phyloP scores from a whole-genome alignment of 179 eudicot genomes.

The Actinidia arguta region DNA sequence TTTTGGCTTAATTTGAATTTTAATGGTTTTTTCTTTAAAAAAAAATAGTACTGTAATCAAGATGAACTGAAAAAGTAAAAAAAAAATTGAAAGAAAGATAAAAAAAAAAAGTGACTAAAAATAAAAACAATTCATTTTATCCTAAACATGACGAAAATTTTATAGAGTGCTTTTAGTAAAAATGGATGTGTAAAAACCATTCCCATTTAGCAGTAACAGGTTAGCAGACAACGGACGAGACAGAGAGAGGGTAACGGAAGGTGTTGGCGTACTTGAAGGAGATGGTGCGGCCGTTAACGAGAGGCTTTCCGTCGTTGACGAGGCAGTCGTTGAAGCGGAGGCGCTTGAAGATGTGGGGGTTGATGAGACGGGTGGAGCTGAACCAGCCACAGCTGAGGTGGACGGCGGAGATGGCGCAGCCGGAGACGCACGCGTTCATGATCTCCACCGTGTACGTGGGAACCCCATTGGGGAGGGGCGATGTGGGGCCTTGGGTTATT shows the following conservation, averaged over 20 bases:
- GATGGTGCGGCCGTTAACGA: constrained; percentile 46
- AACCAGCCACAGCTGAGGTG: constrained; percentile 85
- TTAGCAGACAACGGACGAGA: constrained; percentile 56
- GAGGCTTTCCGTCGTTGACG: constrained; percentile 67
- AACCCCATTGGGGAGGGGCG: constrained; percentile 67
- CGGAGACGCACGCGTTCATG: constrained; percentile 54
- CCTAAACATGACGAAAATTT: too few species aligned
- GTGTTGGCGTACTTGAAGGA: constrained; percentile 70
- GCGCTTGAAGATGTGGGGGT: constrained; percentile 66
- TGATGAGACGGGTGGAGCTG: constrained; percentile 70
- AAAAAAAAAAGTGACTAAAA: too few species aligned
- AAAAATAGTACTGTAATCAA: too few species aligned
- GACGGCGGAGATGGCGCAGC: constrained; percentile 69
- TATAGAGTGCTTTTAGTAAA: too few species aligned
- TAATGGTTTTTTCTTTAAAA: too few species aligned
- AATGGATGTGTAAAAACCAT: too few species aligned
- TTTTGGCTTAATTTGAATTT: too few species aligned
- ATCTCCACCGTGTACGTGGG: constrained; percentile 73
- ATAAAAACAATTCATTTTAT: too few species aligned
- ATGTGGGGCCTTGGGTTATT: constrained; percentile 55
- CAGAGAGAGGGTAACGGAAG: constrained; percentile 56
- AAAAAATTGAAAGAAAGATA: too few species aligned
- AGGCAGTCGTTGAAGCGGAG: constrained; percentile 71
- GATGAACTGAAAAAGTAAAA: too few species aligned
- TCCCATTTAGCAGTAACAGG: too few species aligned